A percentile compares a stretch with the other conserved stretches of the same genome.
These are phyloP conservation scores for Pelargonium nanum DNA, from an alignment of 345 rosid species.

Conservation along the genomic window DNA sequence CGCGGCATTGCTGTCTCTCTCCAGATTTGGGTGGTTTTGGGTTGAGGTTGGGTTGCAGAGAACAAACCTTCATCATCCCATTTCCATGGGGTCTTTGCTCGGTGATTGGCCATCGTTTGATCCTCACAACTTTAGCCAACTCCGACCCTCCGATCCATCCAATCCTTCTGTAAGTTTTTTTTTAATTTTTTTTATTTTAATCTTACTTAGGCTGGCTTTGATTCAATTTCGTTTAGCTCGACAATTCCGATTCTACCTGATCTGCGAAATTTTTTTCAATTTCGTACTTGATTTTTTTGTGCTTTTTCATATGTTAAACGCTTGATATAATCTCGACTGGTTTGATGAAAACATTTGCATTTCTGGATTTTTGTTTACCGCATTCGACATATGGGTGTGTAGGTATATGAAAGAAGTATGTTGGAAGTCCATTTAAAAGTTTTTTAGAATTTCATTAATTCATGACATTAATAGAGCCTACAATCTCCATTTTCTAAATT, in stretches of 20 bases:
- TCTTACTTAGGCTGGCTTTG: neutral
- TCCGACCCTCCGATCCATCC: conserved; percentile 74
- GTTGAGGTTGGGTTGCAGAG: neutral
- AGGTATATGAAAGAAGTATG: neutral
- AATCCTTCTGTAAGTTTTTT: conserved; percentile 53
- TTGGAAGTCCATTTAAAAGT: neutral
- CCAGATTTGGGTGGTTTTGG: neutral
- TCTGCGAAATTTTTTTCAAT: neutral
- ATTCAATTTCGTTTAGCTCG: too few relatives aligned
- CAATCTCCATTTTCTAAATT: neutral
- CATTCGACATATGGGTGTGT: too few relatives aligned
- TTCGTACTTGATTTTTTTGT: neutral
- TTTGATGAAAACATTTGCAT: neutral
- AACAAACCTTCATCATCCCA: neutral
- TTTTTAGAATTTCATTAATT: too few relatives aligned
- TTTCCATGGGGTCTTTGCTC: conserved; percentile 56
- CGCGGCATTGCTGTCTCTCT: neutral
- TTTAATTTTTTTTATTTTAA: neutral
- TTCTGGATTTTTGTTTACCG: neutral
- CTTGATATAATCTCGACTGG: neutral
- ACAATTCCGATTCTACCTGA: neutral
- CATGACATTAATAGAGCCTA: neutral
- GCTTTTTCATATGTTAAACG: neutral
- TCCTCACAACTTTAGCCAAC: conserved; percentile 84
- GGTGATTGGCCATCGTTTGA: conserved; percentile 75